Evolutionary conservation across 345 rosid genomes (phyloP), one percentile per base, ranked within the genome.

Genomic region (Psidium friedrichsthalianum): DNA sequence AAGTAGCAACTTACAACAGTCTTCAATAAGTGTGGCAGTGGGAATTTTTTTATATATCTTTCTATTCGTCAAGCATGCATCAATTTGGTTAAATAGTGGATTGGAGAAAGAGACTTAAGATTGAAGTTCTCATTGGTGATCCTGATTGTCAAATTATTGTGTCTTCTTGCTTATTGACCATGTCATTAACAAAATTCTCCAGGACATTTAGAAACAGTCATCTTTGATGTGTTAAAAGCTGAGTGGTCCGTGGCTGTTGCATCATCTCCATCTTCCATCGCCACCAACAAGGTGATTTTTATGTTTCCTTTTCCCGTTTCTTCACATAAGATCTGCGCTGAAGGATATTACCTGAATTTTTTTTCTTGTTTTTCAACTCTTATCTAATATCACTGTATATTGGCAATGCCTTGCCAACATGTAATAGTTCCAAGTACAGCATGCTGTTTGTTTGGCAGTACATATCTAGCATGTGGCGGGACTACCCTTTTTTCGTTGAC

Each of bases 121-220:
- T 84, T 57, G 32, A n/a, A 53, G 18, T 32, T 84, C 82, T 32
- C 74, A 82, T 53, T 80, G 83, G 47, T 16, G 57, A 61, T 27
- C 29, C 51, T 56, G 40, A 74, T 78, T 56, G 40, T 82, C 27
- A 61, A 32, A 21, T 64, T 84, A 11, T 51, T 32, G 5, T 83
- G n/a, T 29, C 52, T 52, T 44, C 85, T 56, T 52, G 32, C 55
- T 59, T 44, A 54, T 54, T 20, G 25, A 69, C 47, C 3, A 36
- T 69, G 25, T 69, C 42, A 22, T 74, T 83, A 29, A 59, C 64
- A 8, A 47, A 40, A 86, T 51, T 87, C 85, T 86, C 44, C 94
- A 97, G 99, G 99, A 88, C 98, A 96, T 82, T 84, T 94, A 14
- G 99, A 97, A 88, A 97, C 99, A 78, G 87, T 96, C 87, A 88